These are phyloP conservation scores for Candida smagusa DNA, from an alignment of 1,139 yeast species.

Conservation along the genomic window DNA sequence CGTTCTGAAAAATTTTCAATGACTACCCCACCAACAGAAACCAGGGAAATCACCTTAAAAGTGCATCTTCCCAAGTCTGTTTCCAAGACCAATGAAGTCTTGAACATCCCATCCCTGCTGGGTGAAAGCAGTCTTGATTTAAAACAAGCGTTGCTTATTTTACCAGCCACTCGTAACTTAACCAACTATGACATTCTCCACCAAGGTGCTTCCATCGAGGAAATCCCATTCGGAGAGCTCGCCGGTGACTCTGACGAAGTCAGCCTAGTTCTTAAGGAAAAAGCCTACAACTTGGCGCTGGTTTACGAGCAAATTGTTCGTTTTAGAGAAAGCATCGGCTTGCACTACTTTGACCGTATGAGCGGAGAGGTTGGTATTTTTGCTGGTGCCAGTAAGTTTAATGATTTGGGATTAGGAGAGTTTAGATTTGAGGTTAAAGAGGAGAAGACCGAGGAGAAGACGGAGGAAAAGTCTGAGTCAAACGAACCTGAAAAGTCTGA, in stretches of 20 bases:
- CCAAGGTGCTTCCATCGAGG: slow-evolving; percentile 36
- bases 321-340: slow-evolving; percentile 45
- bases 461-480: slow-evolving; percentile 9
- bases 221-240: slow-evolving; percentile 30
- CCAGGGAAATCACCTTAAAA: slow-evolving; percentile 21
- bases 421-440: slow-evolving; percentile 12
- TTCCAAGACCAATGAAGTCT: slow-evolving; percentile 14
- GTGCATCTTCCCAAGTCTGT: slow-evolving; percentile 33
- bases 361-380: slow-evolving; percentile 20
- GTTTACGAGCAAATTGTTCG: slow-evolving; percentile 40
- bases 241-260: slow-evolving; percentile 22
- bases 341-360: slow-evolving; percentile 38
- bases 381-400: slow-evolving; percentile 24
- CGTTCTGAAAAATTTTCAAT: not conserved
- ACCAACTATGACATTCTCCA: slow-evolving; percentile 55
- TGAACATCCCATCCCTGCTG: slow-evolving; percentile 31
- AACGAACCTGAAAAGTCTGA: slow-evolving; percentile 15
- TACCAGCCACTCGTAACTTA: slow-evolving; percentile 55
- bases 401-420: slow-evolving; percentile 26
- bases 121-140: slow-evolving; percentile 58
- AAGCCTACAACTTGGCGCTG: slow-evolving; percentile 36
- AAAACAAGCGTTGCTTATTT: slow-evolving; percentile 51
- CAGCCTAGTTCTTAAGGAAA: slow-evolving; percentile 25
- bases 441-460: slow-evolving; percentile 9
- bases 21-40: not conserved